phyloP scores from a whole-genome alignment of 2,329 filamentous ascomycete genomes.

The Fusarium xylarioides region DNA sequence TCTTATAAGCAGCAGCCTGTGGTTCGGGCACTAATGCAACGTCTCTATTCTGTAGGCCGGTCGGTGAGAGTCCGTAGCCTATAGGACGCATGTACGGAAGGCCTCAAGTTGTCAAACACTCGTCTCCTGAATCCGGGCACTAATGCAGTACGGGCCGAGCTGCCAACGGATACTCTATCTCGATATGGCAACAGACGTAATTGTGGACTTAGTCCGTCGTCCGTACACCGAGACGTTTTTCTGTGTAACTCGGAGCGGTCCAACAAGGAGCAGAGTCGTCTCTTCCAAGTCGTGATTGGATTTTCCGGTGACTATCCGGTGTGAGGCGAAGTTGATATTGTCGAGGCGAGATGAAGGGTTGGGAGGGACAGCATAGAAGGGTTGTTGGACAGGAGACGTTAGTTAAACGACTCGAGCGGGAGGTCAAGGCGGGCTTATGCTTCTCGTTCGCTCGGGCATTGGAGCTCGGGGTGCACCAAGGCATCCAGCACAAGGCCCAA shows the following conservation, averaged over 20 bases:
- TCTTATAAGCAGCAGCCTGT: neutral
- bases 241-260: slow-evolving; percentile 21
- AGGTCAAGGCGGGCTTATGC: neutral
- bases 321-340: neutral
- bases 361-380: neutral
- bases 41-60: neutral
- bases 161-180: slow-evolving; percentile 13
- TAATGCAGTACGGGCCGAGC: slow-evolving; percentile 33
- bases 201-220: neutral
- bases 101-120: slow-evolving; percentile 4
- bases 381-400: neutral
- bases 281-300: slow-evolving; percentile 15
- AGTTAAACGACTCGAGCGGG: neutral
- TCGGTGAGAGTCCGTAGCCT: slow-evolving; percentile 17
- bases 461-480: neutral
- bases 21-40: slow-evolving; percentile 11
- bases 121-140: slow-evolving; percentile 7
- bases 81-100: slow-evolving; percentile 11
- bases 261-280: slow-evolving; percentile 5
- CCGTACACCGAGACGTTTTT: neutral
- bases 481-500: slow-evolving; percentile 9
- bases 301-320: neutral
- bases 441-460: neutral
- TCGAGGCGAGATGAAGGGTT: neutral
- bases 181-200: slow-evolving; percentile 4